phyloP scores from a whole-genome alignment of 768 basidiomycete genomes.

The Leccinellum rugosiceps region DNA sequence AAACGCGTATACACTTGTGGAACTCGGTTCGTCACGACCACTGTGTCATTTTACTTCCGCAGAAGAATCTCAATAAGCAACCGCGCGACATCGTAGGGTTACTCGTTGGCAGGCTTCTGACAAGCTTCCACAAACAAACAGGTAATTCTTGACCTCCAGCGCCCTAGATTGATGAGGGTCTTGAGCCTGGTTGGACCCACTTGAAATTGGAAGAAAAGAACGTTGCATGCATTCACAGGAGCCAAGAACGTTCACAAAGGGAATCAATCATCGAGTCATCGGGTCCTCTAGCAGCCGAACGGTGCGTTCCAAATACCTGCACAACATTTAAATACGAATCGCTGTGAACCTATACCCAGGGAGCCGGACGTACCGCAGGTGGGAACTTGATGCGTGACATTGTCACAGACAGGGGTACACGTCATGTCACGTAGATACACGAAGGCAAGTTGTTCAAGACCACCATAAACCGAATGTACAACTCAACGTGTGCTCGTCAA shows the following conservation, averaged over 20 bases:
- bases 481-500: constrained; percentile 31
- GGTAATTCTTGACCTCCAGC: not conserved
- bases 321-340: not conserved
- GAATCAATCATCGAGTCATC: not conserved
- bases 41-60: constrained; percentile 15
- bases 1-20: constrained; percentile 20
- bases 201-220: not conserved
- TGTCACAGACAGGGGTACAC: constrained; percentile 27
- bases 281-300: not conserved
- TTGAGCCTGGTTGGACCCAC: constrained; percentile 1
- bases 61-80: not conserved
- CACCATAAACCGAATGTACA: constrained; percentile 23
- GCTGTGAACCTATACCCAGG: not conserved
- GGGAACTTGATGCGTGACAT: constrained; percentile 15
- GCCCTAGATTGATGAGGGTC: not conserved
- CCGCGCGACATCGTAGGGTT: not conserved
- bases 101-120: not conserved
- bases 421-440: constrained; percentile 25
- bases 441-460: constrained; percentile 31
- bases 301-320: constrained; percentile 4
- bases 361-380: not conserved
- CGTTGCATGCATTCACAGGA: not conserved
- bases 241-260: not conserved
- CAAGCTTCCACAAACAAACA: constrained; percentile 1
- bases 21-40: constrained; percentile 17